These are phyloP conservation scores for Isatis lusitanica DNA, from an alignment of 441 rosid genomes.

Conservation along the genomic window DNA sequence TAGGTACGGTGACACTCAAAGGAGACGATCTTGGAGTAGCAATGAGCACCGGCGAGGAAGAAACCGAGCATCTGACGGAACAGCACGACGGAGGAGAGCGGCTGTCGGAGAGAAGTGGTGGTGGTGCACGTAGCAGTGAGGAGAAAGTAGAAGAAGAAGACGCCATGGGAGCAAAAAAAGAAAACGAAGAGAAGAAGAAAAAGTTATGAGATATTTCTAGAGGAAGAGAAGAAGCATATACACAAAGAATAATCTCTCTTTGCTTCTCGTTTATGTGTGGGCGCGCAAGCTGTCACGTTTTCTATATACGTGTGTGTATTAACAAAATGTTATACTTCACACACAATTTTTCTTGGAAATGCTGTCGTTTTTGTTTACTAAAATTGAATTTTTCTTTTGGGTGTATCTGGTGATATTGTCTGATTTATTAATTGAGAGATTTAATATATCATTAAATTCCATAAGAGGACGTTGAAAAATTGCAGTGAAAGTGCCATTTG, in stretches of 20 bases:
- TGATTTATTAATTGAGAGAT: no score
- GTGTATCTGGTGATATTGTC: background rate
- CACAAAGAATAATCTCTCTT: background rate
- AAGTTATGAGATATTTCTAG: conserved; percentile 2
- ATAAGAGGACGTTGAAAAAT: no score
- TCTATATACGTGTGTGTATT: conserved; percentile 8
- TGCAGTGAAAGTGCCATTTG: no score
- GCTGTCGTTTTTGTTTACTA: background rate
- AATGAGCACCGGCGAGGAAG: conserved; percentile 8
- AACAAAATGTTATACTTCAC: background rate
- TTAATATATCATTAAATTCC: no score
- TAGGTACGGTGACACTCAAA: background rate
- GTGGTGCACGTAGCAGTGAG: background rate
- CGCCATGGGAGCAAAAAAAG: conserved; percentile 30
- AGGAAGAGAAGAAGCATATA: conserved; percentile 18
- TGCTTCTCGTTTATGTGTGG: background rate
- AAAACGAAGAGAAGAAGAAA: background rate
- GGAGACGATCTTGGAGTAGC: conserved; percentile 3
- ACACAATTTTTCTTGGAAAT: background rate
- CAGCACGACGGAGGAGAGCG: conserved; percentile 29
- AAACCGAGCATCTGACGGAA: background rate
- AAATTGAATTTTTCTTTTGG: background rate
- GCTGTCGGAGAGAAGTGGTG: conserved; percentile 14
- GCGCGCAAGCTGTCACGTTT: conserved; percentile 20
- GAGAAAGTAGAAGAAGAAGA: conserved; percentile 33